Conservation (phyloP, 441 rosid species). For the Aquilaria agallochum region DNA sequence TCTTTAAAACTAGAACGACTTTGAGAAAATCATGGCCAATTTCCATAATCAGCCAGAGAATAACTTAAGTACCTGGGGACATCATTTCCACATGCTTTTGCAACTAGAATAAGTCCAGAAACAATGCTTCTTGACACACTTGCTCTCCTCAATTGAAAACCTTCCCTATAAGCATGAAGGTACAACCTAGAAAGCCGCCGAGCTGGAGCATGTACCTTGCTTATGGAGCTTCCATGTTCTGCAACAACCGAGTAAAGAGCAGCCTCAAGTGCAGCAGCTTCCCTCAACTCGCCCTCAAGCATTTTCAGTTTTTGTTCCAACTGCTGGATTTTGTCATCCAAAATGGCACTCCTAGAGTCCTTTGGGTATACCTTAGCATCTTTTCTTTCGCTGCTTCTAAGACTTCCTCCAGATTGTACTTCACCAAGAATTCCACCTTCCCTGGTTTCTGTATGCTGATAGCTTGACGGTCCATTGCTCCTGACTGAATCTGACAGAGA, state of each 20-base stretch:
- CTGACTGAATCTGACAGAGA: constrained; percentile 51
- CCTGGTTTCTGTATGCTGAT: constrained; percentile 30
- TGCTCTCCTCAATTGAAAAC: constrained; percentile 51
- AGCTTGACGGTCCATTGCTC: constrained; percentile 37
- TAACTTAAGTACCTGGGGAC: constrained; percentile 68
- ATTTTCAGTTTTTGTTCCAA: constrained; percentile 65
- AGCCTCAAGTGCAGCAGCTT: constrained; percentile 92
- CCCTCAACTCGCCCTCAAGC: constrained; percentile 91
- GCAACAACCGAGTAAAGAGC: constrained; percentile 86
- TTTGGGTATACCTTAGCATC: constrained; percentile 48
- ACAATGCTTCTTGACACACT: constrained; percentile 79
- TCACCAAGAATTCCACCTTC: constrained; percentile 29
- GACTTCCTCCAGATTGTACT: constrained; percentile 27
- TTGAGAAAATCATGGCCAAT: too few relatives aligned
- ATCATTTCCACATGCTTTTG: constrained; percentile 97
- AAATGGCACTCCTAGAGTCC: constrained; percentile 31
- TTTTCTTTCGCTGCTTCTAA: constrained; percentile 36
- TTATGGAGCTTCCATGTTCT: constrained; percentile 90
- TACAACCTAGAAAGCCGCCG: constrained; percentile 92
- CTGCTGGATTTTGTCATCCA: constrained; percentile 61
- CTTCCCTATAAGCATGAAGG: constrained; percentile 68
- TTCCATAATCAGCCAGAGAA: too few relatives aligned
- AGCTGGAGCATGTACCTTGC: constrained; percentile 96
- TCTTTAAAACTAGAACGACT: too few relatives aligned
- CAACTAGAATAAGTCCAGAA: constrained; percentile 77